Percentiles rank a stretch among this genome's conserved stretches.
phyloP scores from a whole-genome alignment of 1,284 basidiomycete genomes.

The Phenoliferia sp. region DNA sequence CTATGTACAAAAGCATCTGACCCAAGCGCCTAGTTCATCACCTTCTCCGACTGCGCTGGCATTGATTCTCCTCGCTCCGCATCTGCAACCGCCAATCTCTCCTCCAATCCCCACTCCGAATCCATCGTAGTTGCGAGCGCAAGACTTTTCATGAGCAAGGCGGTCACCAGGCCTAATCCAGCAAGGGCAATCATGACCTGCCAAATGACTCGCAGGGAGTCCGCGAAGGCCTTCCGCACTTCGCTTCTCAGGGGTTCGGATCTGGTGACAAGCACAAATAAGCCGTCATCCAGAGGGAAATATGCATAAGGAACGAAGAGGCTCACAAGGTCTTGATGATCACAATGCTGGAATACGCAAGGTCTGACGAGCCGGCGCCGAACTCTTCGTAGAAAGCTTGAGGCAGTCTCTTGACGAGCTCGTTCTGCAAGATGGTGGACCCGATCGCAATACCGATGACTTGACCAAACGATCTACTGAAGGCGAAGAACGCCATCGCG shows the following conservation, averaged over 20 bases:
- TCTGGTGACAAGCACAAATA: conserved; percentile 3
- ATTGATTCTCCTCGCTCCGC: background rate
- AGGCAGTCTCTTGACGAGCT: conserved; percentile 8
- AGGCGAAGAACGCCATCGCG: conserved; percentile 25
- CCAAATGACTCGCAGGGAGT: conserved; percentile 29
- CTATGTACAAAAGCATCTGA: no score
- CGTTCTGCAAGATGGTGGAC: conserved; percentile 19
- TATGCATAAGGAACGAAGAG: background rate
- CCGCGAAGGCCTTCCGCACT: conserved; percentile 26
- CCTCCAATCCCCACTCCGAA: conserved; percentile 15
- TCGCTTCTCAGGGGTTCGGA: conserved; percentile 24
- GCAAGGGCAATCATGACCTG: conserved; percentile 19
- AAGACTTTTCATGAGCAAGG: conserved; percentile 17
- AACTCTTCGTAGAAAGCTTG: background rate
- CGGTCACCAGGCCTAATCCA: conserved; percentile 13
- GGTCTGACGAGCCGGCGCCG: background rate
- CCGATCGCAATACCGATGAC: conserved; percentile 27
- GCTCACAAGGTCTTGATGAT: conserved; percentile 16
- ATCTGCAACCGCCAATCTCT: conserved; percentile 3
- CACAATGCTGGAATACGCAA: conserved; percentile 18
- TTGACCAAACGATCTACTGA: conserved; percentile 21
- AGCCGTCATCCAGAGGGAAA: background rate
- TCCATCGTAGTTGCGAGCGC: conserved; percentile 24
- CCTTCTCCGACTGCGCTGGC: background rate
- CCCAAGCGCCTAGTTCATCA: no score